These are phyloP conservation scores for Helotiales sp. DNA, from an alignment of 2,329 filamentous ascomycete genomes.

Conservation along the genomic window DNA sequence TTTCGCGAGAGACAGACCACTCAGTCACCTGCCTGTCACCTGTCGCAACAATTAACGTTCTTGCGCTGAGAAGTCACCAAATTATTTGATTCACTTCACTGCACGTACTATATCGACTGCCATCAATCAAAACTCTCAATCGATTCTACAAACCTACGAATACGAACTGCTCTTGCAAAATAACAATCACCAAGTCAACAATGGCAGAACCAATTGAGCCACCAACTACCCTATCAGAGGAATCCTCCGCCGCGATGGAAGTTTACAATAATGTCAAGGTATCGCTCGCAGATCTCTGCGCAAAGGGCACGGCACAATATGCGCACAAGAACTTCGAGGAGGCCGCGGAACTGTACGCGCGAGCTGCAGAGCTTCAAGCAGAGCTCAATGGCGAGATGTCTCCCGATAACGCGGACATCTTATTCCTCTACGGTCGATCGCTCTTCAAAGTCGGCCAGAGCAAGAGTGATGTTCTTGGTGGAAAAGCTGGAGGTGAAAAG, in stretches of 20 bases:
- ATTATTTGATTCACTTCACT: not conserved
- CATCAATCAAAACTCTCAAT: not conserved
- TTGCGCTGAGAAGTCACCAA: conserved; percentile 5
- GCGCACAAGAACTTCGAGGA: conserved; percentile 86
- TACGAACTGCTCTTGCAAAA: not conserved
- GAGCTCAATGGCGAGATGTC: conserved; percentile 91
- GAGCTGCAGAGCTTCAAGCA: conserved; percentile 87
- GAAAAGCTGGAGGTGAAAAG: conserved; percentile 68
- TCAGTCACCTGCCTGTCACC: conserved; percentile 18
- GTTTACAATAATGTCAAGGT: conserved; percentile 53
- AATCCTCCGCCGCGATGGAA: conserved; percentile 36
- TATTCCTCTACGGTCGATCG: conserved; percentile 92
- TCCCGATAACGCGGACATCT: conserved; percentile 87
- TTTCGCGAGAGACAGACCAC: conserved; percentile 13
- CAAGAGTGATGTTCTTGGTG: conserved; percentile 93
- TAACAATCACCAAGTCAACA: conserved; percentile 9
- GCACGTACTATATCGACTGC: not conserved
- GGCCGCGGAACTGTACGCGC: conserved; percentile 85
- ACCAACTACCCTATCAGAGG: conserved; percentile 29
- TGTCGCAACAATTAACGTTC: conserved; percentile 5
- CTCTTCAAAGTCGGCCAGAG: conserved; percentile 92
- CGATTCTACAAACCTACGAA: not conserved
- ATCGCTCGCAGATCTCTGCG: conserved; percentile 75
- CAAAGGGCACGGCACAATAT: conserved; percentile 83
- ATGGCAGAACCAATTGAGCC: conserved; percentile 41